Evolutionary conservation across 2,329 filamentous ascomycete genomes (phyloP).

Genomic region (Clarireedia monteithiana): DNA sequence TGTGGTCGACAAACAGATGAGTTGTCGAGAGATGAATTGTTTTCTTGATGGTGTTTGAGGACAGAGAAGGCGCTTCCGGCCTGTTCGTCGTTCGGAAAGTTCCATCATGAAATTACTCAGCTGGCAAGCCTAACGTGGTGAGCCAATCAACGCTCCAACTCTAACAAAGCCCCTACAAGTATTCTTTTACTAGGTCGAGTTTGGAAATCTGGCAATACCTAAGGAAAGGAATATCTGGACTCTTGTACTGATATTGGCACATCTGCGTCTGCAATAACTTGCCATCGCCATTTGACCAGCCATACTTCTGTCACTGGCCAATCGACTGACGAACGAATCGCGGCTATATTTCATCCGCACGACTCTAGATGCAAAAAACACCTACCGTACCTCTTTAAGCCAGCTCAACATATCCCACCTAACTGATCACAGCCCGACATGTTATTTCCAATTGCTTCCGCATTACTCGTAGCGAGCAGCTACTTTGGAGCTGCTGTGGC

Average conservation of each 20-base stretch:
- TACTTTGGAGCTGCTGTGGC: conserved; percentile 52
- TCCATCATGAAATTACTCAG: neutral
- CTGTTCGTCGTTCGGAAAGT: neutral
- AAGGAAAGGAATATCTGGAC: neutral
- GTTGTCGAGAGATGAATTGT: neutral
- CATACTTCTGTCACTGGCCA: too few relatives aligned
- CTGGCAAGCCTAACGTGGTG: neutral
- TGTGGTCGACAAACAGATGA: conserved; percentile 8
- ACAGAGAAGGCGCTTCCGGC: conserved; percentile 15
- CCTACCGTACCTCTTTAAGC: neutral
- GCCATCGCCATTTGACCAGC: too few relatives aligned
- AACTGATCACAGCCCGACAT: conserved; percentile 15
- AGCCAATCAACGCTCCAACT: neutral
- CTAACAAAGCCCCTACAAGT: neutral
- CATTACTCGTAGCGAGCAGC: conserved; percentile 24
- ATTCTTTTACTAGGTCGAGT: neutral
- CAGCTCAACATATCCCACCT: neutral
- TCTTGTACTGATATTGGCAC: too few relatives aligned
- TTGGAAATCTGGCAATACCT: neutral
- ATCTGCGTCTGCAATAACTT: neutral
- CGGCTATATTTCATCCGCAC: too few relatives aligned
- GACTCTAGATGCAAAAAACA: neutral
- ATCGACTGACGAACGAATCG: too few relatives aligned
- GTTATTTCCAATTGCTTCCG: conserved; percentile 27
- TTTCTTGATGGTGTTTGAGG: conserved; percentile 10